Evolutionary conservation across 108 stramenopile genomes (phyloP), one percentile per base, ranked within the genome.

Genomic region (Cyclotella atomus): DNA sequence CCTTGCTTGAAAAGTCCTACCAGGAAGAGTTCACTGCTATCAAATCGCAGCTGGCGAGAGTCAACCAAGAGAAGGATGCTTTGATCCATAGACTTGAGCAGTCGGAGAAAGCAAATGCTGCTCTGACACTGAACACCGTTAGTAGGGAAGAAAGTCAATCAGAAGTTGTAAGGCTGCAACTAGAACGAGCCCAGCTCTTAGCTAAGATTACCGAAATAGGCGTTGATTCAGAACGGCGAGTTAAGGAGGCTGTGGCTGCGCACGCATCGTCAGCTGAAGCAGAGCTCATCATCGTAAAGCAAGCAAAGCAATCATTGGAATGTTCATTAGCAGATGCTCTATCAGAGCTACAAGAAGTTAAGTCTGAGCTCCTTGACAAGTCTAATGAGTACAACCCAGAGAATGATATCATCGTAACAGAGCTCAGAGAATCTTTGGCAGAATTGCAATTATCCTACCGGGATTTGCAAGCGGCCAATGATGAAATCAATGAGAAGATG

Each of bases 171-270:
- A 79, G 60, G 35, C 74, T 94, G 3, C 84, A 87, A 54, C 74
- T 91, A 12, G 93, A 91, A 67, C 87, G 89, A 64, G 93, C 89
- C 1, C 85, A 91, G 10, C 79, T 94, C 23, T 69, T 94, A 41
- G 77, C 85, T 27, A 75, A 82, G 10, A 78, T 82, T 3, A 76
- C 83, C 12, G 88, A 94, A 34, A 85, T 89, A 43, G 87, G 83
- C 15, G 64, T 76, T 1, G 73, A 80, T 33, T 63, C 76, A 21
- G 90, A 94, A 68, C 84, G 89, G 12, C 77, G 90, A 24, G 77
- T 94, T 3, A 81, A 87, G 46, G 90, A 90, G 64, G 76, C 84
- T 24, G 63, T 89, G 23, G 87, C 87, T 32, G 89, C 89, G n/a
- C 84, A 85, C 60, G 69, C 68, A 5, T 84, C 90, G 0, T 70